These are phyloP conservation scores for Xylariaceae sp. DNA, from an alignment of 2,329 filamentous ascomycete genomes.

Conservation along the genomic window DNA sequence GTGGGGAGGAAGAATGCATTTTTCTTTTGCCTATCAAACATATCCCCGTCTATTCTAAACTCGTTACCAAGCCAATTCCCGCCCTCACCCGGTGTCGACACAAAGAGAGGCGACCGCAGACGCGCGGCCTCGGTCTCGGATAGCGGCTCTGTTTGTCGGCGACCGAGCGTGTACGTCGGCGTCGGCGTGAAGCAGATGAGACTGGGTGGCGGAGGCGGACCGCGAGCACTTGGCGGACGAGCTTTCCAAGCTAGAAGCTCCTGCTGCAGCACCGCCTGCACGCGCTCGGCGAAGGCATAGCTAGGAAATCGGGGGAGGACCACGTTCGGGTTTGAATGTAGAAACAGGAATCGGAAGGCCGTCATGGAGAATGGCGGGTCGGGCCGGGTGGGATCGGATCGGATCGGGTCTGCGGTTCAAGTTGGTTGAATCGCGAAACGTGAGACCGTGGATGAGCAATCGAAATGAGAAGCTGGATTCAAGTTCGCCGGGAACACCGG, in stretches of 20 bases:
- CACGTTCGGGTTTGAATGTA: slow-evolving; percentile 24
- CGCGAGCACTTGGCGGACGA: slow-evolving; percentile 10
- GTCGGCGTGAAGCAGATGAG: slow-evolving; percentile 78
- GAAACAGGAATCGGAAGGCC: slow-evolving; percentile 10
- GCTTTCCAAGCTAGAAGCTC: slow-evolving; percentile 58
- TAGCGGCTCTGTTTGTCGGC: slow-evolving; percentile 61
- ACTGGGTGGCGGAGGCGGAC: slow-evolving; percentile 56
- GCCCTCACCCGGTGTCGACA: slow-evolving; percentile 28
- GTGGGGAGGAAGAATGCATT: slow-evolving; percentile 40
- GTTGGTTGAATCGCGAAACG: neutral
- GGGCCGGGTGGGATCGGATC: slow-evolving; percentile 1
- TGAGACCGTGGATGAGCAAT: neutral
- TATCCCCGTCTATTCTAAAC: neutral
- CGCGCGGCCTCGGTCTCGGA: slow-evolving; percentile 42
- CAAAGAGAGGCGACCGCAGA: slow-evolving; percentile 40
- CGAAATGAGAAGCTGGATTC: neutral
- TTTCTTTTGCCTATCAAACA: slow-evolving; percentile 14
- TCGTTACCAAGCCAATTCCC: slow-evolving; percentile 11
- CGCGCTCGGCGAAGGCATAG: slow-evolving; percentile 37
- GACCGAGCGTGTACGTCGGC: slow-evolving; percentile 86
- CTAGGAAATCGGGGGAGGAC: slow-evolving; percentile 29
- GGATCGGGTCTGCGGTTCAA: neutral
- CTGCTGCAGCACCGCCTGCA: slow-evolving; percentile 39
- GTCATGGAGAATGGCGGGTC: slow-evolving; percentile 13
- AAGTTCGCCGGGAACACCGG: slow-evolving; percentile 6